phyloP scores from a whole-genome alignment of 2,329 filamentous ascomycete species.

The Penicillium palitans region DNA sequence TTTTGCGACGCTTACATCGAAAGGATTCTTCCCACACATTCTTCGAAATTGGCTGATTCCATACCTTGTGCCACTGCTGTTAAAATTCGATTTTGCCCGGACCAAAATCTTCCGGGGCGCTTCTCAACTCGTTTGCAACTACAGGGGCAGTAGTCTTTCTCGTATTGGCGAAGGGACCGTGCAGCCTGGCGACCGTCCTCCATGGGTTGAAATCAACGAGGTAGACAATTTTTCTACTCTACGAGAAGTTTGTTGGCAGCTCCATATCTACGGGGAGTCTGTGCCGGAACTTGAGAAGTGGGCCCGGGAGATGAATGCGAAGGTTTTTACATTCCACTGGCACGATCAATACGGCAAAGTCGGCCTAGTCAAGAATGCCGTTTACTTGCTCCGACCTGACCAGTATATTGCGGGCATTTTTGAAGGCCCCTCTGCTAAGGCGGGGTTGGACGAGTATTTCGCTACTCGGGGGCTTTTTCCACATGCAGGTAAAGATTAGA shows the following conservation, averaged over 20 bases:
- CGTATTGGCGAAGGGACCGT: slow-evolving; percentile 35
- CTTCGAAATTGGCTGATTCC: slow-evolving; percentile 44
- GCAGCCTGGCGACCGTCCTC: slow-evolving; percentile 51
- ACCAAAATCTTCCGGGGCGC: slow-evolving; percentile 36
- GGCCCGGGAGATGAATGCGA: slow-evolving; percentile 24
- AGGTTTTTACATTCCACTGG: slow-evolving; percentile 29
- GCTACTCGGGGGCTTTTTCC: slow-evolving; percentile 5
- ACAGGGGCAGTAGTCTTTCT: slow-evolving; percentile 43
- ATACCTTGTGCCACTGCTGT: slow-evolving; percentile 31
- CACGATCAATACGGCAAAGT: slow-evolving; percentile 20
- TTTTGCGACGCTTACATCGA: slow-evolving; percentile 42
- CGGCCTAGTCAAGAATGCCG: slow-evolving; percentile 27
- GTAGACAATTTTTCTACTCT: slow-evolving; percentile 32
- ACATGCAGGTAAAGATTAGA: neutral
- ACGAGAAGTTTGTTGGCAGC: slow-evolving; percentile 30
- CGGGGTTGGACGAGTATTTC: slow-evolving; percentile 28
- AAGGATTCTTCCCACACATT: slow-evolving; percentile 45
- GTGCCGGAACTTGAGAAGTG: slow-evolving; percentile 23
- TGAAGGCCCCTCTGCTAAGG: slow-evolving; percentile 17
- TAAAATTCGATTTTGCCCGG: slow-evolving; percentile 21
- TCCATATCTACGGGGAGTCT: slow-evolving; percentile 33
- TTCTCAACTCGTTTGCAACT: slow-evolving; percentile 48
- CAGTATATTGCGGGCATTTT: slow-evolving; percentile 32
- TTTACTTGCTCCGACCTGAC: slow-evolving; percentile 35
- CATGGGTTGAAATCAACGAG: slow-evolving; percentile 30